Evolutionary conservation across 306 rosid genomes (phyloP).

Genomic region (Hippophae tibetana): DNA sequence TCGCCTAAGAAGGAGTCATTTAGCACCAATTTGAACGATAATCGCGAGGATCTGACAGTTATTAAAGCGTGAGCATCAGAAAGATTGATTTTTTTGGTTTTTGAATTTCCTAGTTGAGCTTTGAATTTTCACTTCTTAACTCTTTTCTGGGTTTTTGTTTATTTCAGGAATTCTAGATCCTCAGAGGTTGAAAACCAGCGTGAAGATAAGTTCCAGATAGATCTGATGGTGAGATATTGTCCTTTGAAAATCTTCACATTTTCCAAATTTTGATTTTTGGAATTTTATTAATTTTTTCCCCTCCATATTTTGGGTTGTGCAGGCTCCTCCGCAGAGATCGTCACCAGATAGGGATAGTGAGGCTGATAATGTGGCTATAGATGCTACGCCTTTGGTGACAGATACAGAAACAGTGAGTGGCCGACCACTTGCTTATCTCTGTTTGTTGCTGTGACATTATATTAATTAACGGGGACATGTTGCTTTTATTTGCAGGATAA

Average conservation of each 20-base stretch:
- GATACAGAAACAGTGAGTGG: conserved; percentile 65
- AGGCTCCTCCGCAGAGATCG: conserved; percentile 73
- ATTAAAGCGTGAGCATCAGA: conserved; percentile 67
- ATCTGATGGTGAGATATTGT: conserved; percentile 68
- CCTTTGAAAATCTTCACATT: not conserved
- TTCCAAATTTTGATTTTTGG: not conserved
- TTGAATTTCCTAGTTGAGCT: not conserved
- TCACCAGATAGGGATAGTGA: conserved; percentile 76
- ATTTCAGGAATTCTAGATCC: conserved; percentile 39
- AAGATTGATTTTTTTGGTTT: conserved; percentile 1
- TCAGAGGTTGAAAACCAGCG: conserved; percentile 41
- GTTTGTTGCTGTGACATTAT: not conserved
- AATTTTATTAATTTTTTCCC: not conserved
- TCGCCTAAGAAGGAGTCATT: conserved; percentile 67
- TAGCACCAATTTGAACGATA: conserved; percentile 44
- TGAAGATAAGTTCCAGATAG: conserved; percentile 80
- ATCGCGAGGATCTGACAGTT: conserved; percentile 44
- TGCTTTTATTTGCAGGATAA: conserved; percentile 36
- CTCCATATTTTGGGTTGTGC: conserved; percentile 4
- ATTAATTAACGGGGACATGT: not conserved
- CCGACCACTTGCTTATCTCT: conserved; percentile 18
- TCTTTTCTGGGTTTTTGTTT: conserved; percentile 9
- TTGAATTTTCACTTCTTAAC: conserved; percentile 13
- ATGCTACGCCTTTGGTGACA: conserved; percentile 35
- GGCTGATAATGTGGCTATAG: conserved; percentile 43